Evolutionary conservation across 2,329 filamentous ascomycete genomes (phyloP), one percentile per base, ranked within the genome.

Genomic region (Tolypocladium pustulatum): DNA sequence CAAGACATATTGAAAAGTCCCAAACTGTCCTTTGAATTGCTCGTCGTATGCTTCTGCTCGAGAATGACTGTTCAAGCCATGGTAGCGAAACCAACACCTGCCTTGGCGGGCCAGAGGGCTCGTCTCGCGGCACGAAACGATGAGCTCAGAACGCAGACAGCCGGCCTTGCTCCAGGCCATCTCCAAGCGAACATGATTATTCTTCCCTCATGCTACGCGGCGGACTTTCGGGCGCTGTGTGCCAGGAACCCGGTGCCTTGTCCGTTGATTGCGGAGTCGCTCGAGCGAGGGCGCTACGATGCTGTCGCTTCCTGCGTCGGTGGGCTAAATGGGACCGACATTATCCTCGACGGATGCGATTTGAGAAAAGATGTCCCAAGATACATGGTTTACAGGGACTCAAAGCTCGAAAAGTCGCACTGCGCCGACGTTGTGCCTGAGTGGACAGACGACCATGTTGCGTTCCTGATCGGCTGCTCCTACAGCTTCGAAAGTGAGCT

Each of bases 151-250:
- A 69, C 69, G 38, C 70, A 72, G 25, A 87, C 83, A 1, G 76
- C 81, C 0, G 81, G 83, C 15, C 70, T 84, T 2, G 80, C 83
- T 2, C 79, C 80, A 0, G 75, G 74, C 15, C 77, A 80, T 64
- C 71, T 87, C 17, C 84, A 87, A 73, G 83, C 83, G 43, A 87
- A 87, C 63, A 73, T 87, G 41, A 76, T 87, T 43, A 74, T 86
- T 13, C 73, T 87, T 1, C 83, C 83, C 0, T 78, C 77, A 1
- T 68, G 72, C 37, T 82, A 85, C 67, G 83, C 84, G 15, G 56
- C 71, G 22, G 81, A 86, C 66, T 87, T 86, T 67, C 76, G 79
- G 15, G 67, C 76, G 22, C 78, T 87, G 30, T 87, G 84, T 67
- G 73, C 75, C 1, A 77, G 83, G 55, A 87, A 87, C 62, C 81